These are phyloP conservation scores for Schwanniomyces pseudopolymorphus DNA, from an alignment of 805 yeast genomes.

Conservation along the genomic window DNA sequence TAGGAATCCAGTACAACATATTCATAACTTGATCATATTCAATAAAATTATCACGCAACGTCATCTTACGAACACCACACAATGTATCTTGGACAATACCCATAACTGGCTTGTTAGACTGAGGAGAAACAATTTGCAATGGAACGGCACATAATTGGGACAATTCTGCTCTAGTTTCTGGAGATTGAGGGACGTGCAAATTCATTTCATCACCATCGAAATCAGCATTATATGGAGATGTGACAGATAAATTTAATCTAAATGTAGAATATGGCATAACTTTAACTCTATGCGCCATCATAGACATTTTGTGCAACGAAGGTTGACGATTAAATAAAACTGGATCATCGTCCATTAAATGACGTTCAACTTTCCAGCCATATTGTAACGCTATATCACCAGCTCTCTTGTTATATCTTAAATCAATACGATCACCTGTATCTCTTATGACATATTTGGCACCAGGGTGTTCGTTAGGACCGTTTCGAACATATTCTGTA, in stretches of 20 bases:
- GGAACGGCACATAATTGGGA: slow-evolving; percentile 97
- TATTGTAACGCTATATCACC: slow-evolving; percentile 97
- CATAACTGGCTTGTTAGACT: slow-evolving; percentile 98
- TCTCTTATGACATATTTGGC: slow-evolving; percentile 98
- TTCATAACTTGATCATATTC: slow-evolving; percentile 95
- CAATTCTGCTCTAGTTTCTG: slow-evolving; percentile 95
- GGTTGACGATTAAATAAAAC: slow-evolving; percentile 99
- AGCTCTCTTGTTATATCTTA: slow-evolving; percentile 95
- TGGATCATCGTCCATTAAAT: slow-evolving; percentile 95
- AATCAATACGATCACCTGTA: slow-evolving; percentile 97
- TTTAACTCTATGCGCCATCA: slow-evolving; percentile 99
- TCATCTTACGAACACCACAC: slow-evolving; percentile 96
- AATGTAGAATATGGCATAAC: slow-evolving; percentile 99
- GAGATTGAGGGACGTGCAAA: slow-evolving; percentile 97
- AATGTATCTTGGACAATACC: slow-evolving; percentile 99
- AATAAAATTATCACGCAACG: slow-evolving; percentile 82
- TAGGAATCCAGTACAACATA: slow-evolving; percentile 95
- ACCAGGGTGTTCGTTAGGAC: slow-evolving; percentile 99
- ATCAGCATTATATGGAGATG: slow-evolving; percentile 99
- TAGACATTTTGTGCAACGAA: slow-evolving; percentile 97
- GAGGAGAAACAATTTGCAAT: slow-evolving; percentile 95
- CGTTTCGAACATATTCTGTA: slow-evolving; percentile 92
- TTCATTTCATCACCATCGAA: slow-evolving; percentile 99
- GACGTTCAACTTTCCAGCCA: slow-evolving; percentile 99
- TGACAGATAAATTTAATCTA: slow-evolving; percentile 92